These are phyloP conservation scores for Alternaria atra DNA, from an alignment of 2,329 filamentous ascomycete genomes.

Conservation along the genomic window DNA sequence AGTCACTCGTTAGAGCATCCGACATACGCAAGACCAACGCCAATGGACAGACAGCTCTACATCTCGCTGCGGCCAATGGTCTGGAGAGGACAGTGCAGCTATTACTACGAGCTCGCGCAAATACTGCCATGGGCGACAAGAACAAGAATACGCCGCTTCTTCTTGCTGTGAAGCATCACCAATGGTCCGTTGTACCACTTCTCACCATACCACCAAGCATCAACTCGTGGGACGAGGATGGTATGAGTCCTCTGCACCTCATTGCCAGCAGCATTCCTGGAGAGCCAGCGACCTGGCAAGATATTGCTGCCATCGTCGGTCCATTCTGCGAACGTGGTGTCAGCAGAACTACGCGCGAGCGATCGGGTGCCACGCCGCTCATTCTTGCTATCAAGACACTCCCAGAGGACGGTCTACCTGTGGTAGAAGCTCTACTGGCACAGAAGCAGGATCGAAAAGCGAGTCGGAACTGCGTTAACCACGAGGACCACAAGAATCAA, in stretches of 20 bases:
- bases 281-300: conserved; percentile 33
- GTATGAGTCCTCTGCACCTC: conserved; percentile 45
- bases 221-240: conserved; percentile 44
- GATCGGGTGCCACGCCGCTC: conserved; percentile 46
- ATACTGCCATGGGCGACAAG: conserved; percentile 32
- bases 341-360: conserved; percentile 45
- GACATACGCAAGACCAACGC: conserved; percentile 27
- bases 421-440: conserved; percentile 37
- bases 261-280: conserved; percentile 36
- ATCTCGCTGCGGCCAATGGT: conserved; percentile 42
- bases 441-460: conserved; percentile 27
- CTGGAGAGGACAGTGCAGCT: conserved; percentile 28
- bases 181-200: conserved; percentile 39
- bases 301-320: conserved; percentile 33
- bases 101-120: conserved; percentile 35
- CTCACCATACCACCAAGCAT: conserved; percentile 41
- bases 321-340: conserved; percentile 44
- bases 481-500: conserved; percentile 41
- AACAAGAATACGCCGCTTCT: conserved; percentile 42
- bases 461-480: conserved; percentile 40
- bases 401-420: conserved; percentile 39
- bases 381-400: conserved; percentile 43
- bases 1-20: conserved; percentile 35
- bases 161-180: conserved; percentile 38
- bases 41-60: conserved; percentile 33